Evolutionary conservation across 345 rosid species (phyloP), one percentile per base, ranked within the genome.

Genomic region (Aquilaria malaccensis): DNA sequence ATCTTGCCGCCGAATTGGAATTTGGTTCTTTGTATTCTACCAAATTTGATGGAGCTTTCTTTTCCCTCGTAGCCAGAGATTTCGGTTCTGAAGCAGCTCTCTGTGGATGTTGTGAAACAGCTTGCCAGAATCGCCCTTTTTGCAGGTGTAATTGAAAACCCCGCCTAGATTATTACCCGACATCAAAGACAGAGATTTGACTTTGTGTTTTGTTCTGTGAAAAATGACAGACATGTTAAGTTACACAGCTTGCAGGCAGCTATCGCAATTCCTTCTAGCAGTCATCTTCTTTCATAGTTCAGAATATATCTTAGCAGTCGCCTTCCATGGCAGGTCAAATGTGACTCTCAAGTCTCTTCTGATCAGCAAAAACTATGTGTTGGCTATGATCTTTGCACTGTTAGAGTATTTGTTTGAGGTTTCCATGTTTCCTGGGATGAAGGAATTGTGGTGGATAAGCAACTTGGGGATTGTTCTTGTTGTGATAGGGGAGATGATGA

Each of bases 361-460:
- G 50, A 62, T 88, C 65, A 88, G 81, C 72, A 85, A 75, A 74
- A 67, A 77, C 4, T 85, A 83, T 58, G 60, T 71, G 59, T 33
- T 83, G 5, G 89, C 92, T 11, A 83, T 85, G 86, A 9, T 73
- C 43, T 62, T 79, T 14, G 81, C 91, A 1, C 14, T 83, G 55
- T 52, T 85, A 9, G 89, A 85, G 74, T 83, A 88, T 63, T 3
- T 67, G 10, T 33, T 62, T 50, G 88, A 80, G 69, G 73, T 82
- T 29, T 10, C 41, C 60, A 43, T 76, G 22, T 79, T 88, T 72
- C 89, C 92, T 11, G 76, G 67, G 13, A 43, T 82, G 70, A 88
- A 88, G 70, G 80, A 80, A 63, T 67, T 65, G 56, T 76, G 89
- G 89, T 80, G 83, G 88, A 29, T 85, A 41, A 83, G 85, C 76